Evolutionary conservation across 305 asterid species (phyloP).

Genomic region (Solanum hybrid): DNA sequence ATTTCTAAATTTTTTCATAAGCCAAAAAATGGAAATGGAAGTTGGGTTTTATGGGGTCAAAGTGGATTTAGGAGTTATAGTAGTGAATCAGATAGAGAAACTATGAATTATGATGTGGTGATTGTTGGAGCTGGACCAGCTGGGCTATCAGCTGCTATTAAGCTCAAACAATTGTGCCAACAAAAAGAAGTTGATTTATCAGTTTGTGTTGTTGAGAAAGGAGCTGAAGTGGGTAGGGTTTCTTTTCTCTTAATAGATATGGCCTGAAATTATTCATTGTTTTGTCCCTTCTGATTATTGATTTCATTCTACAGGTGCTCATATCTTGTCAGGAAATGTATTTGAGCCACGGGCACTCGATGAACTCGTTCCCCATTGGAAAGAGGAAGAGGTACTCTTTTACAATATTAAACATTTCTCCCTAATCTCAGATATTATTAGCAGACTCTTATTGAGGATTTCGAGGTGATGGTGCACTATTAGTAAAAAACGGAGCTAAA

Average conservation of each 20-base stretch:
- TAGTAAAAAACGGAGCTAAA: not conserved
- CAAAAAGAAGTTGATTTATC: conserved; percentile 71
- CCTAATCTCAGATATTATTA: not conserved
- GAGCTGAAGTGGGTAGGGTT: conserved; percentile 89
- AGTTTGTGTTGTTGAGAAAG: conserved; percentile 93
- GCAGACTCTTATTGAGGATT: not conserved
- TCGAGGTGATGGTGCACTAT: not conserved
- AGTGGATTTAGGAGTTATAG: conserved; percentile 37
- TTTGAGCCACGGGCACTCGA: conserved; percentile 91
- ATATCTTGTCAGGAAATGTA: conserved; percentile 90
- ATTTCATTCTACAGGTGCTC: conserved; percentile 62
- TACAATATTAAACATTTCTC: not conserved
- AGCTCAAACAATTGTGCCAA: conserved; percentile 75
- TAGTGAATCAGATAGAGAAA: conserved; percentile 54
- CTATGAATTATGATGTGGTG: conserved; percentile 78
- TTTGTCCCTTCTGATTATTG: not conserved
- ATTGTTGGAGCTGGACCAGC: conserved; percentile 99
- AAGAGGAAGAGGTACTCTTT: conserved; percentile 50
- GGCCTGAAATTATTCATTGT: not conserved
- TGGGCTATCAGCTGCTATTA: conserved; percentile 90
- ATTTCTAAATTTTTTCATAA: not conserved
- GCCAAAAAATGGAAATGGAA: not conserved
- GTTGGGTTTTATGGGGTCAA: not conserved
- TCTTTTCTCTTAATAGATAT: not conserved
- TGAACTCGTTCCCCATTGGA: conserved; percentile 94